These are phyloP conservation scores for Ceratocystis destructans DNA, from an alignment of 2,329 filamentous ascomycete species.

Conservation along the genomic window DNA sequence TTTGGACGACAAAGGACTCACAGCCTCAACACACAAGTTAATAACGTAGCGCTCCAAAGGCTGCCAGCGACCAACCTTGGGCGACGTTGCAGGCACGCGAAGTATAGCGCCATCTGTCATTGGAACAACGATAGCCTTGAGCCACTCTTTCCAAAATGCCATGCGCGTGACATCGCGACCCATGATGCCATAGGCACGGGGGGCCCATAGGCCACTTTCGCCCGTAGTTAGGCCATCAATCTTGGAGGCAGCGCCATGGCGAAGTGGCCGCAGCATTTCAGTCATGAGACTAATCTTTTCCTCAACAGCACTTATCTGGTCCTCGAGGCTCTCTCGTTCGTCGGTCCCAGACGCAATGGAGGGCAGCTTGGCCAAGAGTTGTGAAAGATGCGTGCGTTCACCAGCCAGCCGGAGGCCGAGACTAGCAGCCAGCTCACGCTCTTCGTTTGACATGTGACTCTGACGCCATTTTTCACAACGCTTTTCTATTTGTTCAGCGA, in stretches of 20 bases:
- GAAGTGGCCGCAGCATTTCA: constrained; percentile 79
- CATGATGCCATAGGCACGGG: constrained; percentile 81
- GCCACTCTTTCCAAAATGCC: constrained; percentile 97
- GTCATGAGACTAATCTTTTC: constrained; percentile 97
- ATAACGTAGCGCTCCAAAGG: constrained; percentile 92
- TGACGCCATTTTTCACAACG: constrained; percentile 78
- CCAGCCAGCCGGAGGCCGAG: constrained; percentile 74
- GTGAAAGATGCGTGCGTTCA: constrained; percentile 80
- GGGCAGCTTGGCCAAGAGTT: constrained; percentile 71
- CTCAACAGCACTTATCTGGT: constrained; percentile 88
- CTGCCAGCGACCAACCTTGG: constrained; percentile 86
- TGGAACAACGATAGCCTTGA: constrained; percentile 81
- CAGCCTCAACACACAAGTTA: constrained; percentile 89
- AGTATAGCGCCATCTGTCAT: constrained; percentile 83
- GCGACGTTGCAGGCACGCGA: constrained; percentile 75
- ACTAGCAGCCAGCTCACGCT: constrained; percentile 82
- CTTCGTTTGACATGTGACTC: constrained; percentile 75
- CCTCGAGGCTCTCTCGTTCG: constrained; percentile 73
- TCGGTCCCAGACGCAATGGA: constrained; percentile 65
- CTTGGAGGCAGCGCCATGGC: constrained; percentile 89
- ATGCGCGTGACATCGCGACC: constrained; percentile 73
- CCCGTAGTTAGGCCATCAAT: constrained; percentile 93
- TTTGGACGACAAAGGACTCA: constrained; percentile 81
- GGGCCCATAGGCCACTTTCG: constrained; percentile 91
- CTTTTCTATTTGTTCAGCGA: constrained; percentile 70